phyloP scores from a whole-genome alignment of 306 rosid genomes.

The Corylus heterophylla region DNA sequence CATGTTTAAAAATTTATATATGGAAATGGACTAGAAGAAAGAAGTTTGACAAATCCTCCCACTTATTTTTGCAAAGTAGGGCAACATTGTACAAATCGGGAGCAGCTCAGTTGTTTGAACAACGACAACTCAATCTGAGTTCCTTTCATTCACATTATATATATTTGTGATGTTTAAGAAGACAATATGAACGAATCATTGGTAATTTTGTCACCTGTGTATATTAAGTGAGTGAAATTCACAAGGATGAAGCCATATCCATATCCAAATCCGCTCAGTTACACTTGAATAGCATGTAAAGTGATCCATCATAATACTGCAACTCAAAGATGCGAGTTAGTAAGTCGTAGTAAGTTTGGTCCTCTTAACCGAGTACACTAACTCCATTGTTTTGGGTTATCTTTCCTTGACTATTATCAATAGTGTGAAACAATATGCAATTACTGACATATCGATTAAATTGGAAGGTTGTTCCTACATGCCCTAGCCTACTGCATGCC shows the following conservation, averaged over 20 bases:
- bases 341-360: too few relatives aligned
- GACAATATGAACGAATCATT: not conserved
- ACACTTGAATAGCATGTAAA: not conserved
- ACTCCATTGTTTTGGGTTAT: too few relatives aligned
- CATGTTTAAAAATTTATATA: conserved; percentile 4
- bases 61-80: not conserved
- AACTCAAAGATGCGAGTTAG: too few relatives aligned
- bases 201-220: not conserved
- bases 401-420: too few relatives aligned
- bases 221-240: not conserved
- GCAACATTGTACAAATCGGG: not conserved
- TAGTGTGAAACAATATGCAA: too few relatives aligned
- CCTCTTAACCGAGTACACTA: too few relatives aligned
- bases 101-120: not conserved
- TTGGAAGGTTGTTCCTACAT: too few relatives aligned
- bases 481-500: too few relatives aligned
- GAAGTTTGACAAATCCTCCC: not conserved
- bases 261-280: not conserved
- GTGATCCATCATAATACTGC: too few relatives aligned
- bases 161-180: not conserved
- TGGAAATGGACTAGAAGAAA: not conserved
- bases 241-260: not conserved
- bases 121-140: not conserved
- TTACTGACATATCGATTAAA: too few relatives aligned
- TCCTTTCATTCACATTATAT: not conserved